These are phyloP conservation scores for Leccinum longicurvipes DNA, from an alignment of 768 basidiomycete genomes.

Conservation along the genomic window DNA sequence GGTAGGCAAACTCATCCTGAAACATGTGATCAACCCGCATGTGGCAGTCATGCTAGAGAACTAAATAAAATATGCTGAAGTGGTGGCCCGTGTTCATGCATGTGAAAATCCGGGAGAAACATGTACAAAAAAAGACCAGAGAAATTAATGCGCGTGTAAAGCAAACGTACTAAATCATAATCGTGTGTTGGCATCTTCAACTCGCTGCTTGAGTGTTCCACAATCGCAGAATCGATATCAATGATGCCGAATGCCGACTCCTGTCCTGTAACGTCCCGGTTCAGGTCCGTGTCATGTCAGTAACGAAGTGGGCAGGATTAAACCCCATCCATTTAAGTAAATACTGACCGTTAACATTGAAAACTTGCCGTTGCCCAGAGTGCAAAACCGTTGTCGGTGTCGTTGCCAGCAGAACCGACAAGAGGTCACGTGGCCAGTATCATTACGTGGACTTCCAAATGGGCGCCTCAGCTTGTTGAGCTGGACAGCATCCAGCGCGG, in stretches of 20 bases:
- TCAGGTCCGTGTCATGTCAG: not conserved
- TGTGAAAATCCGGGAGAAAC: slow-evolving; percentile 33
- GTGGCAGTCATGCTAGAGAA: slow-evolving; percentile 30
- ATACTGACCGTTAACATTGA: not conserved
- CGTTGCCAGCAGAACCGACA: too few relatives aligned
- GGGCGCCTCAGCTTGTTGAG: slow-evolving; percentile 2
- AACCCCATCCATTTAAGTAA: slow-evolving; percentile 1
- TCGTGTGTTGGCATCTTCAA: slow-evolving; percentile 24
- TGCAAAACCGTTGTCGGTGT: too few relatives aligned
- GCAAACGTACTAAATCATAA: slow-evolving; percentile 26
- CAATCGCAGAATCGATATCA: not conserved
- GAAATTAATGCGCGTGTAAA: not conserved
- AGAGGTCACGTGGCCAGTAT: slow-evolving; percentile 14
- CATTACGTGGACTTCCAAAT: slow-evolving; percentile 2
- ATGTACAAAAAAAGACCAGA: slow-evolving; percentile 20
- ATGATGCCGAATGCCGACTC: not conserved
- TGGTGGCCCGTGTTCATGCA: slow-evolving; percentile 38
- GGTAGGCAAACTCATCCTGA: too few relatives aligned
- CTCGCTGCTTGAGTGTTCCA: slow-evolving; percentile 10
- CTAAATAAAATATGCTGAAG: slow-evolving; percentile 38
- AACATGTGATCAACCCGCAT: too few relatives aligned
- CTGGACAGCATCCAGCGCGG: slow-evolving; percentile 2
- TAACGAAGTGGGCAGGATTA: not conserved
- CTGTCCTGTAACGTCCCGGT: not conserved
- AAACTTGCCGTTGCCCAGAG: too few relatives aligned